These are phyloP conservation scores for Rutstroemia sydowiana DNA, from an alignment of 2,329 filamentous ascomycete species.

Conservation along the genomic window DNA sequence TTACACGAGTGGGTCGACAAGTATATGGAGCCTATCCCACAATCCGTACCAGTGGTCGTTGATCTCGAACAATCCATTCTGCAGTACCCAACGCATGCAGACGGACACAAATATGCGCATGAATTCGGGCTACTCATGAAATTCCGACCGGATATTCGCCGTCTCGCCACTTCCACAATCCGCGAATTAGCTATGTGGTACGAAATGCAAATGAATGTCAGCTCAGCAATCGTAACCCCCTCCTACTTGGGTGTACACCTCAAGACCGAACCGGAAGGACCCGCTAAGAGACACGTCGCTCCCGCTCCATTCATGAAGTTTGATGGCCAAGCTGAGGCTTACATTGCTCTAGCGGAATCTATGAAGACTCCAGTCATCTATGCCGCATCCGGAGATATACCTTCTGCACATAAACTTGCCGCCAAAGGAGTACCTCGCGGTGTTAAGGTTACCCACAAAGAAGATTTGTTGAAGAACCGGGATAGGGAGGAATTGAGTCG, in stretches of 20 bases:
- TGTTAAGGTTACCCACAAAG: constrained; percentile 37
- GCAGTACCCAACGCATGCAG: constrained; percentile 21
- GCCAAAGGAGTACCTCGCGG: constrained; percentile 30
- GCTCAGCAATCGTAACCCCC: constrained; percentile 7
- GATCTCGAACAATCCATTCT: constrained; percentile 22
- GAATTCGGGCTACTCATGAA: constrained; percentile 22
- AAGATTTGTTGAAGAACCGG: constrained; percentile 35
- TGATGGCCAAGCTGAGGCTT: constrained; percentile 32
- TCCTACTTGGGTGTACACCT: constrained; percentile 26
- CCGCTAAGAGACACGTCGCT: constrained; percentile 28
- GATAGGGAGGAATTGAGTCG: constrained; percentile 27
- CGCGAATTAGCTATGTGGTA: constrained; percentile 10
- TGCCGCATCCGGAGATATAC: constrained; percentile 36
- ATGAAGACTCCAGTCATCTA: constrained; percentile 33
- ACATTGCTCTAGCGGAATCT: constrained; percentile 30
- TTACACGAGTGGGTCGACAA: constrained; percentile 22
- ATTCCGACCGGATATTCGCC: constrained; percentile 18
- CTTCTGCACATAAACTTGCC: constrained; percentile 33
- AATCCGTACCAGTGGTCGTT: constrained; percentile 19
- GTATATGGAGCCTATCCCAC: constrained; percentile 14
- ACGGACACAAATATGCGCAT: constrained; percentile 17
- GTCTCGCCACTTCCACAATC: constrained; percentile 20
- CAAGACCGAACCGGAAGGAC: constrained; percentile 22
- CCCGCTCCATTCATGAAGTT: constrained; percentile 24
- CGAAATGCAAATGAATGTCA: constrained; percentile 9